Evolutionary conservation across 164 flowering plant species (phyloP), one percentile per base, ranked within the genome.

Genomic region (Piper betle): DNA sequence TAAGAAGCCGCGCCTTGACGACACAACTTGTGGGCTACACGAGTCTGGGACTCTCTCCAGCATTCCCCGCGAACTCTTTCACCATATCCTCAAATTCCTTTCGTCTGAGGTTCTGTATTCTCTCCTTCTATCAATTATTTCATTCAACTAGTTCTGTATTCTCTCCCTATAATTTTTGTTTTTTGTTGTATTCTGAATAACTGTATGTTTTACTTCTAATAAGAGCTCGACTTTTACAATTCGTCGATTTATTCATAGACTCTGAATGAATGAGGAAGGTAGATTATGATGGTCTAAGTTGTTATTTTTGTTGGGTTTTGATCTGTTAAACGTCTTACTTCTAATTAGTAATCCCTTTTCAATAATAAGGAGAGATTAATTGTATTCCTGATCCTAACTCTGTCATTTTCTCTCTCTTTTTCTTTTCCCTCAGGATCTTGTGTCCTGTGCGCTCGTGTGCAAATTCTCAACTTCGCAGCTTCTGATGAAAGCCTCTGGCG

Each of bases 401-500:
- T 6, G 11, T 16, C 41, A 55, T 58, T 56, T 37, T 62, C 10
- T 0, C 37, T 19, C 11, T 60, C 25, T 16, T 15, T 62, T 55
- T 55, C 1, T 1, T 4, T 40, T 10, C 25, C 58, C 64, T 75
- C 87, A 92, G 98, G 98, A 93, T 81, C 98, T 93, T 37, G 67
- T 84, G 55, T 64, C 94, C 1, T 93, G 98, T 71, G 80, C 94
- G 0, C 62, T 78, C 75, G 97, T 84, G 18, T 93, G 98, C 75
- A 80, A 69, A 68, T 93, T 64, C 74, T 93, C 42, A 87, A 77
- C 68, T 70, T 60, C 62, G 92, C 82, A 3, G 96, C 91, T 55
- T 79, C 94, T 38, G 96, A 93, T 72, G 98, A 93, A 70, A 78
- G 78, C 60, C 75, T 93, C 53, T 93, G 98, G 98, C 88, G 88